Percentiles rank a stretch among this genome's conserved stretches.
phyloP scores from a whole-genome alignment of 768 basidiomycete genomes.

The Tricholoma bakamatsutake region DNA sequence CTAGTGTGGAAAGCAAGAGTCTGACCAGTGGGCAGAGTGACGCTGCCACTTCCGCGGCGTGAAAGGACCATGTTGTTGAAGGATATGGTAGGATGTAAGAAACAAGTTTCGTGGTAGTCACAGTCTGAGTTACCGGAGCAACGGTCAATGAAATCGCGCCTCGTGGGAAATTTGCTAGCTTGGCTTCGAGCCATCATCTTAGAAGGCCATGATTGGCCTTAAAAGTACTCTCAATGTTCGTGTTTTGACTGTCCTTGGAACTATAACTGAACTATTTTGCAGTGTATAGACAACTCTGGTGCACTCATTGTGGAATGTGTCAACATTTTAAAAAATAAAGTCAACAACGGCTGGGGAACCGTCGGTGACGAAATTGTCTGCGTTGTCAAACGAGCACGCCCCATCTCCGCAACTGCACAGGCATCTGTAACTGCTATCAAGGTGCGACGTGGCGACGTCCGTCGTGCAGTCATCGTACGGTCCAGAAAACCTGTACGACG shows the following conservation, averaged over 20 bases:
- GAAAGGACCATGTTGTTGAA: slow-evolving; percentile 50
- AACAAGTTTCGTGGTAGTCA: neutral
- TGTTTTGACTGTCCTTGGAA: slow-evolving; percentile 25
- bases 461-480: slow-evolving; percentile 93
- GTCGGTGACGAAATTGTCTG: slow-evolving; percentile 96
- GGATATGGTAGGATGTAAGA: slow-evolving; percentile 3
- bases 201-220: slow-evolving; percentile 78
- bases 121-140: too few species aligned
- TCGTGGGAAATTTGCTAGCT: slow-evolving; percentile 17
- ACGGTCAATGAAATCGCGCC: neutral
- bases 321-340: slow-evolving; percentile 93
- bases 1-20: slow-evolving; percentile 83
- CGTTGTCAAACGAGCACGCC: slow-evolving; percentile 88
- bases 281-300: slow-evolving; percentile 98
- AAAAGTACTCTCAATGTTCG: slow-evolving; percentile 91
- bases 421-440: slow-evolving; percentile 78
- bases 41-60: slow-evolving; percentile 72
- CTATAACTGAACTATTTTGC: neutral
- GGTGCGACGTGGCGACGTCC: slow-evolving; percentile 88
- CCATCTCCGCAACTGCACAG: slow-evolving; percentile 60
- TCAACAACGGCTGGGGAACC: slow-evolving; percentile 89
- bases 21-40: slow-evolving; percentile 68
- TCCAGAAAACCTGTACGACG: slow-evolving; percentile 82
- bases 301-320: slow-evolving; percentile 93
- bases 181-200: slow-evolving; percentile 1